A percentile compares a stretch with the other conserved stretches of the same genome.
Conservation (phyloP, 768 basidiomycete genomes). For the Leucocoprinus sp. region DNA sequence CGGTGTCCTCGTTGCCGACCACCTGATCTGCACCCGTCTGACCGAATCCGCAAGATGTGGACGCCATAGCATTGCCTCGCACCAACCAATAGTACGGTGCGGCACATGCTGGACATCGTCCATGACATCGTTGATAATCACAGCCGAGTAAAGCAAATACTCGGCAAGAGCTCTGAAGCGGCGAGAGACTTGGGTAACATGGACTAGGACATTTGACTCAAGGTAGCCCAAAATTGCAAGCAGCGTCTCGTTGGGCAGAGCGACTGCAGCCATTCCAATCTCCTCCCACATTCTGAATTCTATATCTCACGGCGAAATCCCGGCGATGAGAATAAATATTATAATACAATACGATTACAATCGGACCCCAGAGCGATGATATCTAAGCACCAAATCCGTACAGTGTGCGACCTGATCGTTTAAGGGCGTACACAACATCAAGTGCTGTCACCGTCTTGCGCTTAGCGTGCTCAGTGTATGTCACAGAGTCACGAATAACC, state of each 20-base stretch:
- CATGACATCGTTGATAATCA: slow-evolving; percentile 40
- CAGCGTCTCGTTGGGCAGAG: slow-evolving; percentile 52
- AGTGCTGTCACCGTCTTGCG: slow-evolving; percentile 93
- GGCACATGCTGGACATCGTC: slow-evolving; percentile 32
- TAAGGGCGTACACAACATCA: slow-evolving; percentile 85
- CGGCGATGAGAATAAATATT: slow-evolving; percentile 21
- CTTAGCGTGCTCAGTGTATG: slow-evolving; percentile 98
- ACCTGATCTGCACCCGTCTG: slow-evolving; percentile 43
- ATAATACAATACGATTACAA: slow-evolving; percentile 10
- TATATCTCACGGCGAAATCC: slow-evolving; percentile 28
- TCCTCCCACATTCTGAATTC: slow-evolving; percentile 11
- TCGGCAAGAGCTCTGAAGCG: slow-evolving; percentile 47
- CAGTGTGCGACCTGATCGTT: slow-evolving; percentile 79
- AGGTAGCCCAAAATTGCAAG: slow-evolving; percentile 37
- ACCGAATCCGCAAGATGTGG: slow-evolving; percentile 38
- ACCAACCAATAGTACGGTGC: slow-evolving; percentile 40
- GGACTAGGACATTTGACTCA: slow-evolving; percentile 27
- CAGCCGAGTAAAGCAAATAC: slow-evolving; percentile 47
- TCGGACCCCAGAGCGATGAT: slow-evolving; percentile 14
- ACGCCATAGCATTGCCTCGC: slow-evolving; percentile 38
- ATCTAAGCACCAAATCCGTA: slow-evolving; percentile 87
- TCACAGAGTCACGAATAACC: slow-evolving; percentile 95
- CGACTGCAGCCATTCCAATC: slow-evolving; percentile 12
- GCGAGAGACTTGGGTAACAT: slow-evolving; percentile 37
- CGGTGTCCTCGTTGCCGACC: slow-evolving; percentile 34